Percentiles rank a stretch among this genome's conserved stretches.
Evolutionary conservation across 2,329 filamentous ascomycete species (phyloP).

Genomic region (Elsinoe necatrix): DNA sequence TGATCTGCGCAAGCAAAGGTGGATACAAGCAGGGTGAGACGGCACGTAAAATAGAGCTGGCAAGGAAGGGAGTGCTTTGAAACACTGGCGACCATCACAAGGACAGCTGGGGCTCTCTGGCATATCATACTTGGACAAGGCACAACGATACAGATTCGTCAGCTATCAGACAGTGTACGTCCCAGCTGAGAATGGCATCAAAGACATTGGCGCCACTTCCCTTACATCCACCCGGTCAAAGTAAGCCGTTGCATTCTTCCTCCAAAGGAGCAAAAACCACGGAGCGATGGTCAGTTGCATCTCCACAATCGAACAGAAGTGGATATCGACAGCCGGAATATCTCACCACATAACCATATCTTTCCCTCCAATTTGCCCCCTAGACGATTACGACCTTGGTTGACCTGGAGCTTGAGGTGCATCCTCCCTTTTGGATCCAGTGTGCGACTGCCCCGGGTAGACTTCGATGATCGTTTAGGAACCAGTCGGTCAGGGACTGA

Average conservation of each 20-base stretch:
- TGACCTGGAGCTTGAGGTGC: neutral
- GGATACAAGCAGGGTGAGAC: constrained; percentile 66
- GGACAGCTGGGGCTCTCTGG: neutral
- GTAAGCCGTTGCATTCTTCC: neutral
- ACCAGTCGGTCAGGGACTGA: neutral
- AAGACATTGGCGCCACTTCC: neutral
- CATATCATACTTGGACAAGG: neutral
- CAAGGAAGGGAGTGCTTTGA: constrained; percentile 66
- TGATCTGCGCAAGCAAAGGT: constrained; percentile 66
- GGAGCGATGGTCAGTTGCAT: neutral
- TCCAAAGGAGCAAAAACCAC: neutral
- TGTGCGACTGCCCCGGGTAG: neutral
- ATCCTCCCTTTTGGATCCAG: neutral
- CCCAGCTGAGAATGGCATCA: neutral
- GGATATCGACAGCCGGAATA: neutral
- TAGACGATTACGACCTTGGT: neutral
- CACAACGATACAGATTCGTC: neutral
- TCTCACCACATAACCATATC: neutral
- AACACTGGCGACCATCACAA: neutral
- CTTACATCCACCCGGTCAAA: neutral
- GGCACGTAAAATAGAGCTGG: constrained; percentile 67
- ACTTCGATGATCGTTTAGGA: neutral
- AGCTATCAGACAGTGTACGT: neutral
- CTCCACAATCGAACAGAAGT: neutral
- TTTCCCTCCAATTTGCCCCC: neutral